These are phyloP conservation scores for Codiaeum variegatum DNA, from an alignment of 441 rosid genomes.

Conservation along the genomic window DNA sequence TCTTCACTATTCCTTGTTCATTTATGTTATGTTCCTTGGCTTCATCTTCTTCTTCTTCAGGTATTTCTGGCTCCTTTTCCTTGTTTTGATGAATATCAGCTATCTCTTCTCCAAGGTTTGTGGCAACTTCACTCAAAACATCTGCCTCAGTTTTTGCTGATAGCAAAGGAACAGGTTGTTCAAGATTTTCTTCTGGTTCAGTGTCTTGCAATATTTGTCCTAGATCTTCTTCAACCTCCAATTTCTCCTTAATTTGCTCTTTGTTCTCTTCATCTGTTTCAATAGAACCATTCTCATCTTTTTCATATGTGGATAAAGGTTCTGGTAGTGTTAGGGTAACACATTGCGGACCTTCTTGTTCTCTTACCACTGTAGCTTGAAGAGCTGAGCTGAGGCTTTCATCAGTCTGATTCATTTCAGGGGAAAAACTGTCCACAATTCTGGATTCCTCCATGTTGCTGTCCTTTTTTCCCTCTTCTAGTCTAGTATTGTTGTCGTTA, in stretches of 20 bases:
- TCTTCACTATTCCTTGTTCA: slow-evolving; percentile 7
- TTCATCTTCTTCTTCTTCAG: slow-evolving; percentile 17
- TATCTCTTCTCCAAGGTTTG: slow-evolving; percentile 15
- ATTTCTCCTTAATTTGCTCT: slow-evolving; percentile 4
- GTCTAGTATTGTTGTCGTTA: not conserved
- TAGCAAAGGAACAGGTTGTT: not conserved
- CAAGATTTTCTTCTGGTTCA: slow-evolving; percentile 22
- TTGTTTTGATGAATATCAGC: slow-evolving; percentile 6
- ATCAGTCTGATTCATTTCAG: slow-evolving; percentile 9
- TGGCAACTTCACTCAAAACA: not conserved
- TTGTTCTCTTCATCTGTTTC: slow-evolving; percentile 12
- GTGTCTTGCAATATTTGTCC: slow-evolving; percentile 5
- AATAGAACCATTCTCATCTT: slow-evolving; percentile 8
- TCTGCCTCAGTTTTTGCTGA: slow-evolving; percentile 15
- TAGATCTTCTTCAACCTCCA: slow-evolving; percentile 20
- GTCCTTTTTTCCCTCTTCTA: slow-evolving; percentile 1
- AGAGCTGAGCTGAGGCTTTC: slow-evolving; percentile 3
- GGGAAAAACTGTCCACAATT: not conserved
- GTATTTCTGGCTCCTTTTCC: slow-evolving; percentile 10
- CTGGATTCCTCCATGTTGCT: not conserved
- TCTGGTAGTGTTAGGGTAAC: not conserved
- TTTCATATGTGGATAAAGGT: slow-evolving; percentile 11
- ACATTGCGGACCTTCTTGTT: slow-evolving; percentile 4
- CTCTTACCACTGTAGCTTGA: not conserved
- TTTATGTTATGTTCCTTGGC: slow-evolving; percentile 1